Evolutionary conservation across 176 grass and related monocot genomes (phyloP).

Genomic region (Zea luxurians): DNA sequence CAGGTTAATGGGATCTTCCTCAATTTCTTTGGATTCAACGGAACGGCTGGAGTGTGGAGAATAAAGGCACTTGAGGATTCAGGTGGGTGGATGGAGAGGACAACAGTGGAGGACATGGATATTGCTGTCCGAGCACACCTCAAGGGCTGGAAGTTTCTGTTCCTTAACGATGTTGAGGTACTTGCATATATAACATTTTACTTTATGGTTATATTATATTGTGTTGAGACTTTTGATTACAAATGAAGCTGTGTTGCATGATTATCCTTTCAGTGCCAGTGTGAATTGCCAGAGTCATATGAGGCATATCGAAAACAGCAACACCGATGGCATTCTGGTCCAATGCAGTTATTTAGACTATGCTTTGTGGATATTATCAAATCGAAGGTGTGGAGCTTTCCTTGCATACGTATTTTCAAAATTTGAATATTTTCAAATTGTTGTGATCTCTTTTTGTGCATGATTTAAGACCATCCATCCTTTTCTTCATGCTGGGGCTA

Average conservation of each 20-base stretch:
- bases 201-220: constrained; percentile 3
- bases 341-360: constrained; percentile 86
- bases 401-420: neutral
- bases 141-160: constrained; percentile 92
- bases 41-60: constrained; percentile 92
- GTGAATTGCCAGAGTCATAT: constrained; percentile 87
- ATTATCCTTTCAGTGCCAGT: constrained; percentile 57
- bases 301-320: constrained; percentile 88
- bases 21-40: constrained; percentile 96
- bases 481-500: neutral
- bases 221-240: constrained; percentile 2
- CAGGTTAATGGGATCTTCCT: constrained; percentile 87
- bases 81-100: constrained; percentile 95
- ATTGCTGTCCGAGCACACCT: constrained; percentile 93
- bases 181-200: neutral
- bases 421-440: neutral
- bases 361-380: constrained; percentile 80
- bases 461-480: neutral
- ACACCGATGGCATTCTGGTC: constrained; percentile 91
- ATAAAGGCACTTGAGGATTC: constrained; percentile 94
- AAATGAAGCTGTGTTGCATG: neutral
- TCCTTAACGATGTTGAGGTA: constrained; percentile 94
- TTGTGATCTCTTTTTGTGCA: neutral
- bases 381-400: constrained; percentile 63
- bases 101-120: constrained; percentile 98